phyloP scores from a whole-genome alignment of 75 land plant species.

The Gnetum montanum region DNA sequence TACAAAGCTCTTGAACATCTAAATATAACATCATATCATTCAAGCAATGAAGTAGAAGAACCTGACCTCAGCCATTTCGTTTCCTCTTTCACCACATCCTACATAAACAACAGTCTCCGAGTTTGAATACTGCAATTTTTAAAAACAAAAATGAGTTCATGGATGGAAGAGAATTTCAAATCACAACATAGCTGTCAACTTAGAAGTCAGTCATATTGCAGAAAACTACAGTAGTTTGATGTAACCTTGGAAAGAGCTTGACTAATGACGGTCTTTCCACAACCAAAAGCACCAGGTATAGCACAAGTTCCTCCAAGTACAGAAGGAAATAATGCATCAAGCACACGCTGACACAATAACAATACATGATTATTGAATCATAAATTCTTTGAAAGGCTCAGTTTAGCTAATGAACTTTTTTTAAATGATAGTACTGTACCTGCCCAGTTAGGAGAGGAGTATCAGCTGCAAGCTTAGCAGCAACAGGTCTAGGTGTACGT shows the following conservation, averaged over 20 bases:
- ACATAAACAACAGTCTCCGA: constrained; percentile 98
- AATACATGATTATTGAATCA: constrained; percentile 1
- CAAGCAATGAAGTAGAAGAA: constrained; percentile 7
- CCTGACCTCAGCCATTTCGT: constrained; percentile 99
- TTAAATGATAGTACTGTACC: constrained; percentile 31
- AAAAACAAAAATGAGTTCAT: too few species aligned
- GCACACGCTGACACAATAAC: constrained; percentile 63
- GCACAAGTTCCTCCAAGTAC: constrained; percentile 99
- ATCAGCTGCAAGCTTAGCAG: constrained; percentile 96
- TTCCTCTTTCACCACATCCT: constrained; percentile 99
- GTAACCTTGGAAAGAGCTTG: constrained; percentile 98
- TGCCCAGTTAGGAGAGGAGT: constrained; percentile 97
- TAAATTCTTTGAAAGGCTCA: not conserved
- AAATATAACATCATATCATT: not conserved
- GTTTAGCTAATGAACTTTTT: not conserved
- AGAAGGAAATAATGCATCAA: constrained; percentile 99
- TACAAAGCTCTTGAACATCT: not conserved
- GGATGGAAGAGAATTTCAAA: too few species aligned
- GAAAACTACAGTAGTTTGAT: too few species aligned
- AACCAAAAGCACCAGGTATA: constrained; percentile 99
- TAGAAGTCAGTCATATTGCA: too few species aligned
- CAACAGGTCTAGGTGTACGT: constrained; percentile 92
- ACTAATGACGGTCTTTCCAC: constrained; percentile 99
- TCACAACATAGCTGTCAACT: too few species aligned
- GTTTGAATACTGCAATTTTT: constrained; percentile 96